These are phyloP conservation scores for Citrus australasica DNA, from an alignment of 345 rosid species.

Conservation along the genomic window DNA sequence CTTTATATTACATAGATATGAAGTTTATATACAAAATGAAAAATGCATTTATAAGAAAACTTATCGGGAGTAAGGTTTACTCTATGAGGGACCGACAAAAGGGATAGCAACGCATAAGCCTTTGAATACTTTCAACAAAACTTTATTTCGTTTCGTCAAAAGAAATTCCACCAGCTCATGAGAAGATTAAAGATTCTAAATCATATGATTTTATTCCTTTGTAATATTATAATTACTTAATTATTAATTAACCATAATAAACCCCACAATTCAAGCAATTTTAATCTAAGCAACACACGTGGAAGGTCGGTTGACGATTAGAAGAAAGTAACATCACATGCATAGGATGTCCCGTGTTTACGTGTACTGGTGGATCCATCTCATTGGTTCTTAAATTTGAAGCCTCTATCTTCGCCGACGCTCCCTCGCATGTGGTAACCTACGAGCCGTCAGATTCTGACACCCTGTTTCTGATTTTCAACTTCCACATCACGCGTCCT, in stretches of 20 bases:
- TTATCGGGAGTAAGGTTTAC: no score
- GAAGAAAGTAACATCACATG: background rate
- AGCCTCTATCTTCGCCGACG: background rate
- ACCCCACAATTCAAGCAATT: background rate
- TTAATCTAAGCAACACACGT: background rate
- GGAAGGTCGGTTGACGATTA: background rate
- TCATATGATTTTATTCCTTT: background rate
- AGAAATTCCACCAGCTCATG: conserved; percentile 7
- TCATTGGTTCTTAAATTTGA: background rate
- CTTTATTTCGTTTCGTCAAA: background rate
- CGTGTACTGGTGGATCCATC: background rate
- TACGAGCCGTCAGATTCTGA: conserved; percentile 3
- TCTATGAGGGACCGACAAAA: background rate
- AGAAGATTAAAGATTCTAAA: background rate
- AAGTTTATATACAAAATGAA: no score
- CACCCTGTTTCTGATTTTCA: background rate
- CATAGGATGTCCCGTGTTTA: background rate
- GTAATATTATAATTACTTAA: background rate
- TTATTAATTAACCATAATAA: background rate
- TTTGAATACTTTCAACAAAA: no score
- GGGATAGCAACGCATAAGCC: background rate
- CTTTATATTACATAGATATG: no score
- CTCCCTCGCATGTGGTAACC: conserved; percentile 1
- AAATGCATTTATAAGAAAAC: no score
- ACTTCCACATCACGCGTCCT: background rate